phyloP scores from a whole-genome alignment of 345 rosid genomes.

The Capsella bursapastoris region DNA sequence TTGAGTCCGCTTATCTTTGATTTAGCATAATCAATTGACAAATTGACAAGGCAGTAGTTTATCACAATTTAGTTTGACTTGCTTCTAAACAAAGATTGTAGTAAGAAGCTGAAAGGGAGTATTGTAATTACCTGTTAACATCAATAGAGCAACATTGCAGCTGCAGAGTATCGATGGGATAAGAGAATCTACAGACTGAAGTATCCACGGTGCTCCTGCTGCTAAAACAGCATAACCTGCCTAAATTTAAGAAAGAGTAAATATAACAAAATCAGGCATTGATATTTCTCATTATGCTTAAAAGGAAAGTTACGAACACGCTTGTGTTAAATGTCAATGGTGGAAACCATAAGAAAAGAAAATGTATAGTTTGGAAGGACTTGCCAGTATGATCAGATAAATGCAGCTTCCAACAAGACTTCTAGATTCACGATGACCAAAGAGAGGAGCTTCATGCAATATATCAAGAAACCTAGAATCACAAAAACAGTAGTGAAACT shows the following conservation, averaged over 20 bases:
- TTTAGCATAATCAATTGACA: neutral
- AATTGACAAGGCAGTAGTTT: neutral
- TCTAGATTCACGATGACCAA: constrained; percentile 83
- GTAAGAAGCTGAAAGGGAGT: neutral
- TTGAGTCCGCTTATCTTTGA: neutral
- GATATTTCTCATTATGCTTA: constrained; percentile 7
- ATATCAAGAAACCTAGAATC: constrained; percentile 82
- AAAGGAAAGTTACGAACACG: neutral
- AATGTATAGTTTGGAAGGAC: constrained; percentile 32
- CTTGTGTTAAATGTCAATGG: neutral
- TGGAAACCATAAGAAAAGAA: neutral
- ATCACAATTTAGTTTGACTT: neutral
- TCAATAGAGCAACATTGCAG: constrained; percentile 67
- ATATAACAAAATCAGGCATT: constrained; percentile 6
- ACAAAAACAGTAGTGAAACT: constrained; percentile 25
- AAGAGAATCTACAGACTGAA: constrained; percentile 48
- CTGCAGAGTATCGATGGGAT: constrained; percentile 82
- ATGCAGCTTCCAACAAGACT: constrained; percentile 72
- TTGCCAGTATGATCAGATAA: constrained; percentile 73
- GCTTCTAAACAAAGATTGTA: constrained; percentile 8
- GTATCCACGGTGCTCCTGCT: constrained; percentile 73
- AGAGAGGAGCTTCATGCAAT: constrained; percentile 91
- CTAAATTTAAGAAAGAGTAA: constrained; percentile 46
- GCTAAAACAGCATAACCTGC: constrained; percentile 81
- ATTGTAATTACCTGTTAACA: constrained; percentile 66